Percentiles rank a stretch among this genome's conserved stretches.
Conservation (phyloP, 2,329 filamentous ascomycete genomes). For the Coniella vitis region DNA sequence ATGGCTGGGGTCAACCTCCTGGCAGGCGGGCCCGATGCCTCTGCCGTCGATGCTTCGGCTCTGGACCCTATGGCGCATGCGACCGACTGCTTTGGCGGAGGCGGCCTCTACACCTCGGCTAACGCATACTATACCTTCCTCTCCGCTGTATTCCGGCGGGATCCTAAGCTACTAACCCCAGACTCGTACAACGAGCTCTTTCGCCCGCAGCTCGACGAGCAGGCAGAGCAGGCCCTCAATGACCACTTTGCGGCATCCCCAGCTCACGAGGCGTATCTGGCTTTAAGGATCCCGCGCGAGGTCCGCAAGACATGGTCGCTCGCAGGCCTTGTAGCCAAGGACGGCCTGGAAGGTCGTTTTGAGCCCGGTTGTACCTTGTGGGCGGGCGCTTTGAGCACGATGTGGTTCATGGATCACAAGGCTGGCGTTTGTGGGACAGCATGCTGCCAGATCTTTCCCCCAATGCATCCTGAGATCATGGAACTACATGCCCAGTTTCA, state of each 20-base stretch:
- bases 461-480: constrained; percentile 19
- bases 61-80: constrained; percentile 18
- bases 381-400: constrained; percentile 19
- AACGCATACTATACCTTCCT: constrained; percentile 22
- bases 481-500: constrained; percentile 21
- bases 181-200: constrained; percentile 22
- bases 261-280: constrained; percentile 16
- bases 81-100: constrained; percentile 21
- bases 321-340: constrained; percentile 21
- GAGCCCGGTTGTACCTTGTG: constrained; percentile 17
- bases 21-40: constrained; percentile 17
- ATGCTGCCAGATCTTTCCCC: constrained; percentile 20
- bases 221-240: constrained; percentile 20
- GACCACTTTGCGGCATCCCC: constrained; percentile 17
- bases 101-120: constrained; percentile 16
- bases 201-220: constrained; percentile 22
- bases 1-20: constrained; percentile 20
- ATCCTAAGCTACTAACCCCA: constrained; percentile 19
- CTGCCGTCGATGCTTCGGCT: constrained; percentile 16
- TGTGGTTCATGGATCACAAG: constrained; percentile 23
- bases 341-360: constrained; percentile 19
- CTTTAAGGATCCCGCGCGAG: constrained; percentile 17
- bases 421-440: constrained; percentile 20
- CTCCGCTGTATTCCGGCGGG: constrained; percentile 20
- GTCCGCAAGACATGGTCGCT: constrained; percentile 21